Evolutionary conservation across 805 yeast species (phyloP), one percentile per base, ranked within the genome.

Genomic region (Candida takata): DNA sequence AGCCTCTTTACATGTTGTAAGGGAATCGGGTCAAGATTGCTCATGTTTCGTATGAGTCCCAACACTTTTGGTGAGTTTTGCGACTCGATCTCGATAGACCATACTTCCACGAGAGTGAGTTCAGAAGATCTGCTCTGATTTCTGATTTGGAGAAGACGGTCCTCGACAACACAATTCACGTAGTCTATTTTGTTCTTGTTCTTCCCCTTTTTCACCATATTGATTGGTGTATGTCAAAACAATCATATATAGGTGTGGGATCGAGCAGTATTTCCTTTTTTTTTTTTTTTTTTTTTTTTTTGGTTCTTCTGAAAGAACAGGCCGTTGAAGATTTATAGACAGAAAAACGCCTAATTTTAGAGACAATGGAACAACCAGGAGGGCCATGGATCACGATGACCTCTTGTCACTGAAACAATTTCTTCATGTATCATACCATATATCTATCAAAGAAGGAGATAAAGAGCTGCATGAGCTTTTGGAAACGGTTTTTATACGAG

Each of bases 1-100:
- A 82, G 65, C 37, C 86, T 57, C 49, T 83, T 83, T 16, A 81
- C 51, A 49, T 75, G 78, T 13, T 52, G 37, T 3, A 64, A 38
- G 1, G 44, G 37, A 1, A 53, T 47, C 0, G 57, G 48, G 12
- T 64, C 65, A 1, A 48, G 32, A 2, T 10, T 41, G 11, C 51
- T 37, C 21, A 41, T 35, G 12, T 45, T 46, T 25, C 58, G 50
- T 12, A 62, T 48, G 14, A 58, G 40, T 25, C 33, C 49, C 36
- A 37, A 23, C 10, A 40, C 53, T 44, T 12, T 34, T 7, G 45
- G 40, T 1, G 69, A 63, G 15, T 51, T 46, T 30, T 33, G 46
- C 3, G 79, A 70, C 2, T 47, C 37, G 13, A 75, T 64, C 17
- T 58, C 62, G 34, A 76, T 65, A 23, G 66, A 55, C 81, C 81